Percentiles rank a stretch among this genome's conserved stretches.
phyloP scores from a whole-genome alignment of 2,329 filamentous ascomycete species.

The Coniochaeta sp. region DNA sequence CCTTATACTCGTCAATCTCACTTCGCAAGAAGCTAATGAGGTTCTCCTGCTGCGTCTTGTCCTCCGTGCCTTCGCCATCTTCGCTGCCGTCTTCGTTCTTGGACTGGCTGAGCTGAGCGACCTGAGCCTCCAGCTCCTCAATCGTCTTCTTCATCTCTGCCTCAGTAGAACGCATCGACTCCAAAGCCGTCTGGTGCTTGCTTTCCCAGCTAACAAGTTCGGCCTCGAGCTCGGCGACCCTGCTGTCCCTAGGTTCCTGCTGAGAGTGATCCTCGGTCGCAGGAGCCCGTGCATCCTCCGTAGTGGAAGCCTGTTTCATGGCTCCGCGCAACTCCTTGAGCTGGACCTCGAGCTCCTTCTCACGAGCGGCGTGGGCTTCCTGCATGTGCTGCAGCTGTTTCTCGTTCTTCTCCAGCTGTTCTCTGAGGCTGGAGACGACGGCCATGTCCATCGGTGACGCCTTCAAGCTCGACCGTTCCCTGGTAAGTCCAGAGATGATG shows the following conservation, averaged over 20 bases:
- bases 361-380: slow-evolving; percentile 63
- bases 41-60: slow-evolving; percentile 50
- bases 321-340: slow-evolving; percentile 59
- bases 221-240: slow-evolving; percentile 58
- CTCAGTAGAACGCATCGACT: slow-evolving; percentile 66
- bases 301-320: slow-evolving; percentile 28
- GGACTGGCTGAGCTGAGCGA: slow-evolving; percentile 37
- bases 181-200: slow-evolving; percentile 66
- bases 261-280: slow-evolving; percentile 17
- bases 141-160: slow-evolving; percentile 66
- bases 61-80: slow-evolving; percentile 29
- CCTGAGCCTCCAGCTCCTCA: slow-evolving; percentile 58
- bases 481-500: slow-evolving; percentile 88
- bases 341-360: slow-evolving; percentile 67
- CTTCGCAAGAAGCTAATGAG: slow-evolving; percentile 56
- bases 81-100: slow-evolving; percentile 22
- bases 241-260: slow-evolving; percentile 40
- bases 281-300: slow-evolving; percentile 8
- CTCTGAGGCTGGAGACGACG: slow-evolving; percentile 77
- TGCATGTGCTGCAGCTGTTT: slow-evolving; percentile 69
- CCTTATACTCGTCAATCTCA: slow-evolving; percentile 77
- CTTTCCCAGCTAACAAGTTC: slow-evolving; percentile 69
- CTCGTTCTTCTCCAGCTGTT: slow-evolving; percentile 83
- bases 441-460: slow-evolving; percentile 82
- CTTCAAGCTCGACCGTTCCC: slow-evolving; percentile 86